A percentile compares a stretch with the other conserved stretches of the same genome.
phyloP scores from a whole-genome alignment of 2,329 filamentous ascomycete species.

The Fusarium chlamydosporum region DNA sequence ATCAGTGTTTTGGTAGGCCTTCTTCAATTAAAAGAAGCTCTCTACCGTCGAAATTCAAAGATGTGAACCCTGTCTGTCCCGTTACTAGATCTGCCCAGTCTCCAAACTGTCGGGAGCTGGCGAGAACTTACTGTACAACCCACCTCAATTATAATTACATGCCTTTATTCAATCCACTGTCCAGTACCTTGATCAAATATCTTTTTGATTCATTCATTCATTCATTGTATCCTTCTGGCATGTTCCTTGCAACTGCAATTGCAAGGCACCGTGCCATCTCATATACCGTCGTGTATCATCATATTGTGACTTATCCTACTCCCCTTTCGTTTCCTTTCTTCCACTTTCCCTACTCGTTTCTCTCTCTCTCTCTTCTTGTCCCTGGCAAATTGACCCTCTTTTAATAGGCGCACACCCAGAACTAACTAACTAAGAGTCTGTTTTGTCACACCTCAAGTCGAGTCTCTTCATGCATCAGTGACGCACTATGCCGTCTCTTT shows the following conservation, averaged over 20 bases:
- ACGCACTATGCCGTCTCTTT: slow-evolving; percentile 3
- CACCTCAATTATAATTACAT: not conserved
- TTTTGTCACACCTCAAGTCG: not conserved
- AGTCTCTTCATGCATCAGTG: slow-evolving; percentile 7
- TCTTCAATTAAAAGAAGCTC: slow-evolving; percentile 8
- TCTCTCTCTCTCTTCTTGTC: not conserved
- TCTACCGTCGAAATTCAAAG: slow-evolving; percentile 2
- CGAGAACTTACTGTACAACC: slow-evolving; percentile 10
- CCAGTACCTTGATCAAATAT: slow-evolving; percentile 1
- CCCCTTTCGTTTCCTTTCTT: not conserved
- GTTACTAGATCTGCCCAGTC: slow-evolving; percentile 3
- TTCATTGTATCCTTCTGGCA: not conserved
- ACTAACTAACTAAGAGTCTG: no score
- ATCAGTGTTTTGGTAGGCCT: not conserved
- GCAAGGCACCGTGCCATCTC: not conserved
- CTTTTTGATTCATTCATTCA: not conserved
- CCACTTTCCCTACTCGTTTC: not conserved
- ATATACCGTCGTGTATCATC: no score
- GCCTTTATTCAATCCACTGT: not conserved
- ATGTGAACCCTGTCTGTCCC: slow-evolving; percentile 6
- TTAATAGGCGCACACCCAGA: not conserved
- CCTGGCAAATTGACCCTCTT: not conserved
- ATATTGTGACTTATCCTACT: not conserved
- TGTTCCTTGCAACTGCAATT: not conserved
- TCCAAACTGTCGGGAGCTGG: slow-evolving; percentile 10